These are phyloP conservation scores for Penicillium bovifimosum DNA, from an alignment of 495 filamentous ascomycete genomes.

Conservation along the genomic window DNA sequence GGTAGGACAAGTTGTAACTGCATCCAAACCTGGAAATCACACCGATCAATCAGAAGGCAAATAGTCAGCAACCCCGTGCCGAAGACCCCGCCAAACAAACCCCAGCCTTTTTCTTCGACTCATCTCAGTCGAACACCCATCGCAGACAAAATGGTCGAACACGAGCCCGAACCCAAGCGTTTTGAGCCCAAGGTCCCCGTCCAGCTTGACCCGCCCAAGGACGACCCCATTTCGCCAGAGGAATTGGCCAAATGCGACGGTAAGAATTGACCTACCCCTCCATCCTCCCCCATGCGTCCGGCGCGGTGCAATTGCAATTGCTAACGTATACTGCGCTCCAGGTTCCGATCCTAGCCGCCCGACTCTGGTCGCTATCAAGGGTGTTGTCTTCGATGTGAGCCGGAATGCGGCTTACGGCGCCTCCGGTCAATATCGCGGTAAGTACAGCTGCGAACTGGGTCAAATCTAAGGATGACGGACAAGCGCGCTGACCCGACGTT, in stretches of 20 bases:
- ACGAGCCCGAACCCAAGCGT: constrained; percentile 41
- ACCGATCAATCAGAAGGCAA: not conserved
- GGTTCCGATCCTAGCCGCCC: constrained; percentile 60
- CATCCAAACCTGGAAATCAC: too few relatives aligned
- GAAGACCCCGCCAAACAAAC: constrained; percentile 4
- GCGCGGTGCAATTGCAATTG: not conserved
- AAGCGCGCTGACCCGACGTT: constrained; percentile 5
- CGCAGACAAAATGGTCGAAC: constrained; percentile 29
- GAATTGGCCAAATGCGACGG: constrained; percentile 78
- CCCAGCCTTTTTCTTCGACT: constrained; percentile 5
- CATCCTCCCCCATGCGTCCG: not conserved
- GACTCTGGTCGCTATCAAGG: constrained; percentile 93
- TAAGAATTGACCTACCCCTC: constrained; percentile 27
- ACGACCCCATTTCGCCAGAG: constrained; percentile 72
- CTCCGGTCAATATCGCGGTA: constrained; percentile 81
- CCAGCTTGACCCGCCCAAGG: constrained; percentile 76
- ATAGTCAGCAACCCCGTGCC: not conserved
- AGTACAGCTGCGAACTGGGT: constrained; percentile 11
- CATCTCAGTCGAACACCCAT: not conserved
- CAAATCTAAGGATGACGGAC: not conserved
- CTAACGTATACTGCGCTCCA: constrained; percentile 14
- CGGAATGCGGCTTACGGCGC: constrained; percentile 80
- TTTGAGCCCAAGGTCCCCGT: constrained; percentile 85
- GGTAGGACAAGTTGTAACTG: too few relatives aligned
- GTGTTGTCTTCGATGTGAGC: constrained; percentile 88